Evolutionary conservation across 805 yeast genomes (phyloP).

Genomic region (Yarrowia deformans): DNA sequence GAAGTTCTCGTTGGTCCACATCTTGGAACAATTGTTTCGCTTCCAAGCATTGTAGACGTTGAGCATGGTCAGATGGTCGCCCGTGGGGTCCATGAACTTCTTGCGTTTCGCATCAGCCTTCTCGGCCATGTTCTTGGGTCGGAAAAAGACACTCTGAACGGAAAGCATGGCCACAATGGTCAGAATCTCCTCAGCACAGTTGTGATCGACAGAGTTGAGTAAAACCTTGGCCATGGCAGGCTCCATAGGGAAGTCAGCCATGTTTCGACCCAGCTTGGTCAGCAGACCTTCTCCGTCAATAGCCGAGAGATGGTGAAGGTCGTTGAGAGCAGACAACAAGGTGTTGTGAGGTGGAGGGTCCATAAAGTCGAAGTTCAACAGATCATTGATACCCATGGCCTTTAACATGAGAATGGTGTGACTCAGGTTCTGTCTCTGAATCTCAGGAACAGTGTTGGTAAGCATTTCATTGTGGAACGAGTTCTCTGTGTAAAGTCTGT

Average conservation of each 20-base stretch:
- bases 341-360: constrained; percentile 84
- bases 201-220: constrained; percentile 63
- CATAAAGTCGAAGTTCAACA: constrained; percentile 85
- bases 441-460: constrained; percentile 86
- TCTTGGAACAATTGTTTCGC: constrained; percentile 66
- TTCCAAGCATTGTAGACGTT: constrained; percentile 82
- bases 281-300: constrained; percentile 78
- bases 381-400: constrained; percentile 84
- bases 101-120: constrained; percentile 71
- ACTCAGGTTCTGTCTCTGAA: constrained; percentile 81
- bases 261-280: constrained; percentile 77
- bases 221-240: constrained; percentile 86
- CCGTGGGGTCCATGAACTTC: constrained; percentile 60
- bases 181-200: constrained; percentile 72
- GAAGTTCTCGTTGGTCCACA: constrained; percentile 88
- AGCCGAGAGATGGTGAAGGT: constrained; percentile 87
- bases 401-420: constrained; percentile 77
- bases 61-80: constrained; percentile 82
- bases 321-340: constrained; percentile 75
- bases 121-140: constrained; percentile 71
- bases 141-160: constrained; percentile 72
- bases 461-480: constrained; percentile 80
- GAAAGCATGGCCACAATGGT: constrained; percentile 84
- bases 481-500: constrained; percentile 83
- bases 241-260: constrained; percentile 93